phyloP scores from a whole-genome alignment of 805 yeast genomes.

The Wickerhamiella allomyrinae region DNA sequence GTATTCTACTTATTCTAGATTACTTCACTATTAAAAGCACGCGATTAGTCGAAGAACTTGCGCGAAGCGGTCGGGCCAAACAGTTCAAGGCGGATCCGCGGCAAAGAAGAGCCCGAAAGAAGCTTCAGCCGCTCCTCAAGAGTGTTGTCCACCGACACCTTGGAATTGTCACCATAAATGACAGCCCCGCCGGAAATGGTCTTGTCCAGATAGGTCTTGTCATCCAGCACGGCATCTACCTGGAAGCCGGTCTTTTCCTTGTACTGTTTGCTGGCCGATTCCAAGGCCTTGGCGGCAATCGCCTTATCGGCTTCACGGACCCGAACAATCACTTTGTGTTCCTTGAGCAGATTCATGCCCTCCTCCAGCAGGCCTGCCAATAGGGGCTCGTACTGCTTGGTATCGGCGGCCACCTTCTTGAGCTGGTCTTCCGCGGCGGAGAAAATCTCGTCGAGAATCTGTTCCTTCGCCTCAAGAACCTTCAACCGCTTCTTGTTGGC shows the following conservation, averaged over 20 bases:
- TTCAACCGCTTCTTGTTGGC: constrained; percentile 91
- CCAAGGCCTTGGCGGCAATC: constrained; percentile 45
- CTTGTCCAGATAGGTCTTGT: constrained; percentile 35
- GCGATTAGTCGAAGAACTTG: constrained; percentile 77
- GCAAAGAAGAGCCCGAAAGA: constrained; percentile 71
- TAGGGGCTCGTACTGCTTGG: constrained; percentile 48
- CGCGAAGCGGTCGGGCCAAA: constrained; percentile 62
- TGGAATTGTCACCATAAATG: constrained; percentile 54
- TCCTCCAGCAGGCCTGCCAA: constrained; percentile 72
- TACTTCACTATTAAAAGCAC: too few species aligned
- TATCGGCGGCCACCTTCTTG: constrained; percentile 39
- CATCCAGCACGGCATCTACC: constrained; percentile 43
- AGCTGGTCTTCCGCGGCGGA: constrained; percentile 53
- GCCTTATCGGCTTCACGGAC: constrained; percentile 54
- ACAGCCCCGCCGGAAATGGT: constrained; percentile 76
- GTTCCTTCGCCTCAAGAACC: constrained; percentile 74
- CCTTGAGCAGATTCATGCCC: constrained; percentile 49
- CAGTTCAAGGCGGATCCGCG: constrained; percentile 79
- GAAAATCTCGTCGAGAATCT: constrained; percentile 59
- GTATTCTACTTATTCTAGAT: too few species aligned
- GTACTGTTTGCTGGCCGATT: constrained; percentile 48
- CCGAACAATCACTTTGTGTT: constrained; percentile 45
- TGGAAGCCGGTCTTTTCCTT: constrained; percentile 46
- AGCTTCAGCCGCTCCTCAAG: constrained; percentile 84
- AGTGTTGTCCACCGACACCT: constrained; percentile 83